Evolutionary conservation across 2,329 filamentous ascomycete species (phyloP), one percentile per base, ranked within the genome.

Genomic region (Trichoderma asperellum): DNA sequence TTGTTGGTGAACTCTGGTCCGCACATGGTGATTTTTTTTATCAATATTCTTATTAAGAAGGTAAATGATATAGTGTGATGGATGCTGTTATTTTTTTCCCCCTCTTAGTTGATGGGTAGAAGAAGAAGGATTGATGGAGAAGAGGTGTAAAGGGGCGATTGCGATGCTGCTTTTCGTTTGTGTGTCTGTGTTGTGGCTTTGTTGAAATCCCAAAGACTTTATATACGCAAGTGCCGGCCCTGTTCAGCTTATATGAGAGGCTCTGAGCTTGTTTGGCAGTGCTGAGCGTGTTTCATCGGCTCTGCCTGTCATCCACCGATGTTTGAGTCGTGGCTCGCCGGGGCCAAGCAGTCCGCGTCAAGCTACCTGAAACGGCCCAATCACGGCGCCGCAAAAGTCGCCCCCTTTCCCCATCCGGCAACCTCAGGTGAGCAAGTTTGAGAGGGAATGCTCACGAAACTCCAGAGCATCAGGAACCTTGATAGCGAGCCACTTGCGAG

Each of bases 1-100:
- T 79, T 75, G 68, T 80, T 78, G 12, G 79, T 78, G 68, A 73
- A 78, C 61, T 84, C 79, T 5, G 79, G 79, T 55, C 83, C 83
- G 71, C 83, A 85, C 83, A 85, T 85, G 49, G 14, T 75, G 32
- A 11, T 29, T 18, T 32, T 58, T 5, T 52, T 32, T 43, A 1
- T 18, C 14, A 16, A 11, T 18, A 4, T 2, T 47, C 12, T 18
- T 57, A n/a, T n/a, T 18, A 43, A n/a, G 40, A n/a, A n/a, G 6
- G 8, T 24, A 14, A 6, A 40, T 18, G 40, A 43, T 43, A 10
- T 16, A 43, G 18, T 43, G 40, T 43, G 18, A 43, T n/a, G 18
- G 5, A 2, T n/a, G 18, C 40, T 43, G 40, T 5, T 5, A 5
- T 32, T 32, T 32, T 32, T 43, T 16, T 32, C 5, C 18, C 18